Percentiles rank a stretch among this genome's conserved stretches.
Evolutionary conservation across 352 stramenopile species (phyloP).

Genomic region (Phytophthora lateralis): DNA sequence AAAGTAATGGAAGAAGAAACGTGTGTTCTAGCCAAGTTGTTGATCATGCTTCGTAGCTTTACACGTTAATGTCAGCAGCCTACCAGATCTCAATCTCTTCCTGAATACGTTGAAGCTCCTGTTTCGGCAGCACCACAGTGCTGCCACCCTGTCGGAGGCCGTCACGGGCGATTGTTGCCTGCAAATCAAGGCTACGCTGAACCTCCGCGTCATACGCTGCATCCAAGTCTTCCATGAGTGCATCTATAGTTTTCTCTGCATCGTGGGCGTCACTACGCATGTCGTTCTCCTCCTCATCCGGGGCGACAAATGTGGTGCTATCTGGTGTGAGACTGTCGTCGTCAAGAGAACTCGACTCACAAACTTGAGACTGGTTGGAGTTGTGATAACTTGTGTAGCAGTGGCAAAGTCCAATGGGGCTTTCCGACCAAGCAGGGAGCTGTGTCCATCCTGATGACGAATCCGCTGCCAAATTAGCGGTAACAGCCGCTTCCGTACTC

Average conservation of each 20-base stretch:
- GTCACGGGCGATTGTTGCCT: slow-evolving; percentile 54
- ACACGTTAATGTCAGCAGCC: slow-evolving; percentile 7
- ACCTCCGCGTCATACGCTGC: slow-evolving; percentile 47
- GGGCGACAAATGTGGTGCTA: slow-evolving; percentile 38
- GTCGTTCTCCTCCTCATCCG: slow-evolving; percentile 32
- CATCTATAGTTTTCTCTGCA: slow-evolving; percentile 50
- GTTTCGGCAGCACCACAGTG: slow-evolving; percentile 55
- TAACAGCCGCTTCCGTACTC: slow-evolving; percentile 28
- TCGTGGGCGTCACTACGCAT: slow-evolving; percentile 29
- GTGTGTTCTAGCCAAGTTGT: slow-evolving; percentile 8
- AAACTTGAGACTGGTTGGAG: slow-evolving; percentile 30
- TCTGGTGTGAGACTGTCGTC: slow-evolving; percentile 45
- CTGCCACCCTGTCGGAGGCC: slow-evolving; percentile 49
- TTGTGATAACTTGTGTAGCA: slow-evolving; percentile 35
- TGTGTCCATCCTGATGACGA: slow-evolving; percentile 34
- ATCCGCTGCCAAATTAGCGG: slow-evolving; percentile 13
- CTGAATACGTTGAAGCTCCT: slow-evolving; percentile 79
- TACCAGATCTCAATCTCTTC: slow-evolving; percentile 85
- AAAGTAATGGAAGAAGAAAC: slow-evolving; percentile 28
- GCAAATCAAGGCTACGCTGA: slow-evolving; percentile 40
- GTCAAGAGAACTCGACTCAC: slow-evolving; percentile 49
- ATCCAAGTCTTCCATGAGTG: slow-evolving; percentile 57
- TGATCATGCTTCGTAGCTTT: slow-evolving; percentile 4
- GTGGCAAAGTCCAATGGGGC: slow-evolving; percentile 51
- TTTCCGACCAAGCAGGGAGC: slow-evolving; percentile 47